Evolutionary conservation across 805 yeast genomes (phyloP).

Genomic region (Yamadazyma nakazawae): DNA sequence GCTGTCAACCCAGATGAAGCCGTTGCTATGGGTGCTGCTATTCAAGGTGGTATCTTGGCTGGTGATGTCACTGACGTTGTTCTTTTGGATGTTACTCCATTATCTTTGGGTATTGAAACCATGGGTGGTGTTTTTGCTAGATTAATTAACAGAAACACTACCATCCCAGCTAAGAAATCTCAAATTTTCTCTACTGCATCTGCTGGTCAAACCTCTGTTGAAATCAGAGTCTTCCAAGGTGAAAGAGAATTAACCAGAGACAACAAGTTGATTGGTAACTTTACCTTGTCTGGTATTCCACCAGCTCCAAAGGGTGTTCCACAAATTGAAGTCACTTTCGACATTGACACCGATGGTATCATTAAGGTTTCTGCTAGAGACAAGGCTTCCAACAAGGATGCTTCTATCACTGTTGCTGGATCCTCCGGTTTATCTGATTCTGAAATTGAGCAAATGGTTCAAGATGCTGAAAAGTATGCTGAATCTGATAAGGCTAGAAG

Average conservation of each 20-base stretch:
- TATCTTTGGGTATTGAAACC: conserved; percentile 94
- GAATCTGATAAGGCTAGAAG: conserved; percentile 85
- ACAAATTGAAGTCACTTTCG: conserved; percentile 91
- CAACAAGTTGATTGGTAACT: conserved; percentile 96
- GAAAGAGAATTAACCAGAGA: conserved; percentile 98
- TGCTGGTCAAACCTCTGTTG: conserved; percentile 94
- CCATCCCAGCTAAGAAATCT: conserved; percentile 94
- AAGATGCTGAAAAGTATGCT: conserved; percentile 85
- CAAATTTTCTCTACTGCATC: conserved; percentile 96
- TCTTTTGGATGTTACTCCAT: conserved; percentile 84
- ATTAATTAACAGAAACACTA: conserved; percentile 88
- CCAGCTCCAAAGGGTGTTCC: conserved; percentile 96
- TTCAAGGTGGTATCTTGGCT: conserved; percentile 93
- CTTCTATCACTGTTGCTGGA: conserved; percentile 94
- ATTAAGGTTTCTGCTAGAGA: conserved; percentile 93
- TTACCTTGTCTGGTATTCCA: conserved; percentile 91
- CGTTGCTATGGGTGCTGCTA: conserved; percentile 95
- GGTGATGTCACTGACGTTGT: conserved; percentile 94
- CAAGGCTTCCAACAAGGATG: conserved; percentile 89
- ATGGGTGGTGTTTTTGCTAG: conserved; percentile 97
- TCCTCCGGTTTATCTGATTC: conserved; percentile 88
- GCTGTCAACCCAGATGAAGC: conserved; percentile 95
- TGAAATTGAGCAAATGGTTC: conserved; percentile 88
- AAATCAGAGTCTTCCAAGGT: conserved; percentile 98
- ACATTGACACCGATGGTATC: conserved; percentile 96